Evolutionary conservation across 495 filamentous ascomycete species (phyloP).

Genomic region (Physcia stellaris): DNA sequence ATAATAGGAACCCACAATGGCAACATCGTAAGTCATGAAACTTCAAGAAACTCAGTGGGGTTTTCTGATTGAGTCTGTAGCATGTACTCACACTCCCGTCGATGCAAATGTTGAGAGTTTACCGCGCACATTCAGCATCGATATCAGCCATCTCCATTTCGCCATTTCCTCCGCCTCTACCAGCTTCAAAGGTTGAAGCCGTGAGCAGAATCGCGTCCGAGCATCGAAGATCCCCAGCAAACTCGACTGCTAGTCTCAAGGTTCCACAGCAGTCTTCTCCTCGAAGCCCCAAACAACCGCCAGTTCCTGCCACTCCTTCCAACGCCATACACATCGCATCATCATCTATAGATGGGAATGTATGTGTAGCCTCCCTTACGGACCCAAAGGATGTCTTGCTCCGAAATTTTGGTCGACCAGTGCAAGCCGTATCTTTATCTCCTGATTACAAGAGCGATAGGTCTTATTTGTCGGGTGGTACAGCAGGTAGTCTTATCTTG

Average conservation of each 20-base stretch:
- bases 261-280: constrained; percentile 35
- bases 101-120: constrained; percentile 65
- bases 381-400: constrained; percentile 70
- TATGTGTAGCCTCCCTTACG: constrained; percentile 73
- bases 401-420: constrained; percentile 83
- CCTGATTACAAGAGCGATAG: constrained; percentile 84
- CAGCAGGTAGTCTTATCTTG: constrained; percentile 80
- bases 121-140: constrained; percentile 83
- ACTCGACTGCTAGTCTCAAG: constrained; percentile 30
- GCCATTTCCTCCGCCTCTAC: constrained; percentile 66
- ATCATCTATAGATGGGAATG: constrained; percentile 88
- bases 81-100: constrained; percentile 74
- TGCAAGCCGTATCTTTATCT: constrained; percentile 79
- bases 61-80: too few species aligned
- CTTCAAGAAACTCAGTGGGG: too few species aligned
- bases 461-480: constrained; percentile 77
- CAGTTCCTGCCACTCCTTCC: constrained; percentile 54
- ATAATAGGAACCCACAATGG: constrained; percentile 94
- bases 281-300: constrained; percentile 29
- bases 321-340: constrained; percentile 87
- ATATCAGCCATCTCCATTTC: constrained; percentile 84
- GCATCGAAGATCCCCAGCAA: constrained; percentile 27
- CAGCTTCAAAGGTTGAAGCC: constrained; percentile 39
- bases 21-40: constrained; percentile 71
- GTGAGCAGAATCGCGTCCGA: constrained; percentile 32